Conservation (phyloP, 2,329 filamentous ascomycete genomes). For the Cordyceps tenuipes region DNA sequence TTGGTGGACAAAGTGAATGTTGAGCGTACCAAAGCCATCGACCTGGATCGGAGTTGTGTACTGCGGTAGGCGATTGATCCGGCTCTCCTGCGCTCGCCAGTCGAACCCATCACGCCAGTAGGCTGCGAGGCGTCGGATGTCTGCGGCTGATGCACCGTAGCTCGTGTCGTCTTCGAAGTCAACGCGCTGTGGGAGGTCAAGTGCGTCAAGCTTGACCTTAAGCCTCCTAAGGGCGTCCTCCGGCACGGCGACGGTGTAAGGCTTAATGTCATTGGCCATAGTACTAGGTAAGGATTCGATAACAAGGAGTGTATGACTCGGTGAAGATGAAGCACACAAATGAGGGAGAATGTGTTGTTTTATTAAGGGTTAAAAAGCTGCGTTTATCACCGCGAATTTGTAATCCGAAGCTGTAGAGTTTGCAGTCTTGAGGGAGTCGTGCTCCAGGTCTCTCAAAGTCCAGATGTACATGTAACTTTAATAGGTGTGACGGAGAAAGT, state of each 20-base stretch:
- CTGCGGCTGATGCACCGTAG: constrained; percentile 18
- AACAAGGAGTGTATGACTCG: not conserved
- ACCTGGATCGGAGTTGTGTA: constrained; percentile 41
- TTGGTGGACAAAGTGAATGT: constrained; percentile 55
- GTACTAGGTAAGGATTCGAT: not conserved
- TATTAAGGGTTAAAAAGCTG: not conserved
- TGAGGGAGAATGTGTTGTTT: not conserved
- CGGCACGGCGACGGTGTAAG: constrained; percentile 22
- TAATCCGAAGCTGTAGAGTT: not conserved
- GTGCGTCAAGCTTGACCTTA: constrained; percentile 18
- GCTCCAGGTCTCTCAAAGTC: not conserved
- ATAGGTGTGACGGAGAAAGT: not conserved
- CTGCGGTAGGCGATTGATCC: constrained; percentile 49
- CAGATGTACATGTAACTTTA: not conserved
- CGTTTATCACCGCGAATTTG: not conserved
- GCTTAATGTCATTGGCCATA: constrained; percentile 16
- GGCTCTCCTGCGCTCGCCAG: constrained; percentile 47
- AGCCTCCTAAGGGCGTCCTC: constrained; percentile 18
- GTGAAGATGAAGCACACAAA: not conserved
- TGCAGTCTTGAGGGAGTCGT: not conserved
- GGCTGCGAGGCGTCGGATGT: constrained; percentile 20
- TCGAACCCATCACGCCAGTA: constrained; percentile 38
- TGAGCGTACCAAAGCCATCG: constrained; percentile 45
- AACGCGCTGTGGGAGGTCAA: constrained; percentile 17
- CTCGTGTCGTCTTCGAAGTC: constrained; percentile 14